Evolutionary conservation across 208 protist species (phyloP).

Genomic region (Trypanosoma cruzi): DNA sequence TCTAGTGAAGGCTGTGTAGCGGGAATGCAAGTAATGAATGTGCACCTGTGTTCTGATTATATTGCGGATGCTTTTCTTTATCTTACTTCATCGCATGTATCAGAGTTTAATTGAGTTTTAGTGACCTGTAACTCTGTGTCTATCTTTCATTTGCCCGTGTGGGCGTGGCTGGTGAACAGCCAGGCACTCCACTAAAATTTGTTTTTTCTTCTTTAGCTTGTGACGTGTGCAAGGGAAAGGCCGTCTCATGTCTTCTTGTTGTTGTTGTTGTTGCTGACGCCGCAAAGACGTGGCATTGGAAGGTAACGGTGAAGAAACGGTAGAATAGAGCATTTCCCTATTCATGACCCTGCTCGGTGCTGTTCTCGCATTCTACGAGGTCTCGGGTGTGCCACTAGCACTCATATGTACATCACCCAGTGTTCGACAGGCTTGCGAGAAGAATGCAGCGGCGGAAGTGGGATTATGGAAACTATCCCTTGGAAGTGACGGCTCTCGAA

Average conservation of each 20-base stretch:
- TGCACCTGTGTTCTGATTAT: not conserved
- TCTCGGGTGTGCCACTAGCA: slow-evolving; percentile 1
- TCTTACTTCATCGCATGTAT: not conserved
- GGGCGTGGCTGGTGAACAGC: not conserved
- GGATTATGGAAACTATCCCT: slow-evolving; percentile 8
- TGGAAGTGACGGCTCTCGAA: slow-evolving; percentile 3
- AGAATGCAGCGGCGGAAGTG: not conserved
- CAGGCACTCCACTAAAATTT: not conserved
- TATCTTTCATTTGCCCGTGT: not conserved
- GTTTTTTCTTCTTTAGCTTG: not conserved
- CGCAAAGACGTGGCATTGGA: not conserved
- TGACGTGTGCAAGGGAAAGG: not conserved
- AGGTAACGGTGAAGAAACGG: not conserved
- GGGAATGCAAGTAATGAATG: not conserved
- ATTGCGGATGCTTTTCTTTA: not conserved
- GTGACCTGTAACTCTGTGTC: not conserved
- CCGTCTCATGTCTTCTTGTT: not conserved
- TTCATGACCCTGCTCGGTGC: not conserved
- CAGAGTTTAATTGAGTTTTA: not conserved
- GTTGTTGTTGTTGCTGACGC: not conserved
- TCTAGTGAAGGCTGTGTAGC: slow-evolving; percentile 8
- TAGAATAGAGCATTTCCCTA: not conserved
- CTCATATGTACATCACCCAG: slow-evolving; percentile 11
- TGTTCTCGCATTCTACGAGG: slow-evolving; percentile 11
- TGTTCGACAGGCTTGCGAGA: slow-evolving; percentile 7